Evolutionary conservation across 1,139 yeast species (phyloP), one percentile per base, ranked within the genome.

Genomic region (Debaryomyces sp.): DNA sequence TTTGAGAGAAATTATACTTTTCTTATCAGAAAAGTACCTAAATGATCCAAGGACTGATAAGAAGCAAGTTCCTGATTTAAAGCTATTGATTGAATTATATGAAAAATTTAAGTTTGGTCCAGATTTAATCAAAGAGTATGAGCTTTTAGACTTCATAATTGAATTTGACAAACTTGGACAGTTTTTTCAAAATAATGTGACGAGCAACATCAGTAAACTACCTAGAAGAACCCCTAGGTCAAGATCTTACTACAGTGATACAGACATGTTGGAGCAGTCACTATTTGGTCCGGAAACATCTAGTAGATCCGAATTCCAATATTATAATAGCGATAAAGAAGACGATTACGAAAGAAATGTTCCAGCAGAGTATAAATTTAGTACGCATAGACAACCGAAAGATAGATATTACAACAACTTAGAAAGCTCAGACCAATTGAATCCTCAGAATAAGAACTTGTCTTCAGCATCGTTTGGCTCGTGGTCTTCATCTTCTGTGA

Each of bases 71-170:
- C 67, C 68, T 2, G 56, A 67, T 44, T 61, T 64, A n/a, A 67
- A 54, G 34, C 60, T 55, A 32, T 58, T 85, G 53, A 68, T 85
- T 9, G 70, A 68, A 1, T 64, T 81, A n/a, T 91, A 90, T 66
- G 97, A 91, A 55, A 72, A 73, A 44, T 75, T 87, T 33, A 73
- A 91, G 52, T 92, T 84, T 63, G 81, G 95, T 1, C 87, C 87
- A 1, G 66, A 75, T 22, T 75, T 84, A 17, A 81, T 90, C 12
- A 66, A 77, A 0, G 85, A 87, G 53, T 70, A 66, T 1, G 86
- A 87, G 43, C 82, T 91, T 58, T 68, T 83, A 34, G 75, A 71
- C 37, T 85, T 89, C 57, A 80, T 91, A 77, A 47, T 67, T 24
- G 62, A 62, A 41, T 64, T 68, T 52, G 67, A 66, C 32, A 60